Percentiles rank a stretch among this genome's conserved stretches.
These are phyloP conservation scores for Mortierella sp. DNA, from an alignment of 371 early-diverging fungal species.

Conservation along the genomic window DNA sequence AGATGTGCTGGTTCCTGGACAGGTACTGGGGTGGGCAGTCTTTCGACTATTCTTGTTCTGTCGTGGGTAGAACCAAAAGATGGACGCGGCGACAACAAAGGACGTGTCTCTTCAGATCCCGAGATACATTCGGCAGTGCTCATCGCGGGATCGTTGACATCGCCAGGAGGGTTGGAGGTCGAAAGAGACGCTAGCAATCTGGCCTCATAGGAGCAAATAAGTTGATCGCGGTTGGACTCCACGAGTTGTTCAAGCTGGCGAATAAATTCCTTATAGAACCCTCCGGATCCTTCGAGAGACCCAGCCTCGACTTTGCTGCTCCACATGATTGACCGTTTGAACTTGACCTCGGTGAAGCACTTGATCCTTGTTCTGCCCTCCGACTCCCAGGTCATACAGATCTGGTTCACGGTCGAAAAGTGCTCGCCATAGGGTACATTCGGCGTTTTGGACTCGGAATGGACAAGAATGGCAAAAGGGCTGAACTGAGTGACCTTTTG, in stretches of 20 bases:
- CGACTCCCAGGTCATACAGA: slow-evolving; percentile 49
- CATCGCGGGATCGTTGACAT: too few relatives aligned
- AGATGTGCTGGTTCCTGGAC: not conserved
- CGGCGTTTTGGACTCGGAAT: slow-evolving; percentile 42
- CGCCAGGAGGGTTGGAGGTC: not conserved
- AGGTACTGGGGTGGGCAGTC: not conserved
- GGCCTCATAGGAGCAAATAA: slow-evolving; percentile 1
- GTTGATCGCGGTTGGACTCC: slow-evolving; percentile 18
- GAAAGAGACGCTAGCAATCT: not conserved
- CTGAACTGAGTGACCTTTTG: slow-evolving; percentile 31
- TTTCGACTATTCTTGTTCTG: not conserved
- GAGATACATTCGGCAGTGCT: not conserved
- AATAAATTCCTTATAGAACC: slow-evolving; percentile 37
- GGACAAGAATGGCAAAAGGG: slow-evolving; percentile 27
- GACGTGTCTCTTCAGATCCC: not conserved
- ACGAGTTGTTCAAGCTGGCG: slow-evolving; percentile 25
- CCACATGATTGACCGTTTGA: slow-evolving; percentile 50
- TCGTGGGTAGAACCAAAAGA: not conserved
- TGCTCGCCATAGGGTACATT: slow-evolving; percentile 54
- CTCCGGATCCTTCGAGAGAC: slow-evolving; percentile 37
- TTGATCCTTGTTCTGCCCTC: slow-evolving; percentile 36
- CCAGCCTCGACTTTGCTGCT: slow-evolving; percentile 37
- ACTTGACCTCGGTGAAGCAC: slow-evolving; percentile 47
- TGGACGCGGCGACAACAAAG: not conserved
- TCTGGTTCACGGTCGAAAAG: slow-evolving; percentile 48